Evolutionary conservation across 2,329 filamentous ascomycete genomes (phyloP).

Genomic region (Ilyonectria robusta): DNA sequence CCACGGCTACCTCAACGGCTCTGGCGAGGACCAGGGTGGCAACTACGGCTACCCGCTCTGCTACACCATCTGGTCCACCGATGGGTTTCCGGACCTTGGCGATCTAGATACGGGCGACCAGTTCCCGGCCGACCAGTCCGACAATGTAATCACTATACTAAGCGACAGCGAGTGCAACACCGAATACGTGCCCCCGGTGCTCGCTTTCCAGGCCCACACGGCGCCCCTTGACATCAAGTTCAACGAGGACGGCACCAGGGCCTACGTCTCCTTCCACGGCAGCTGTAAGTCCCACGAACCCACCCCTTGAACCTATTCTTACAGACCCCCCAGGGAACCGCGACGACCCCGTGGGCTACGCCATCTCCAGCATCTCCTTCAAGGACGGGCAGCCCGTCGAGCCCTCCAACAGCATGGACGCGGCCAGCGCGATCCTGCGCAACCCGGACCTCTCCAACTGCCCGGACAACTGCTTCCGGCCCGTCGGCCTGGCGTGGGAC

Average conservation of each 20-base stretch:
- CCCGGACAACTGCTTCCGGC: conserved; percentile 72
- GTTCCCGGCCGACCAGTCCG: conserved; percentile 55
- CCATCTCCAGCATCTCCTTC: conserved; percentile 59
- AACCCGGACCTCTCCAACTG: conserved; percentile 69
- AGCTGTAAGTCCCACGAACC: conserved; percentile 66
- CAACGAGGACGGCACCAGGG: conserved; percentile 67
- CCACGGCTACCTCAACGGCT: conserved; percentile 69
- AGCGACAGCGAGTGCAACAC: conserved; percentile 62
- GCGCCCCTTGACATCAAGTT: conserved; percentile 82
- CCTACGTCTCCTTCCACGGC: conserved; percentile 80
- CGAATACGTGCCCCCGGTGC: conserved; percentile 63
- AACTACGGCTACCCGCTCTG: conserved; percentile 83
- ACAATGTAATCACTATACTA: conserved; percentile 47
- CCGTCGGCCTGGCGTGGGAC: conserved; percentile 71
- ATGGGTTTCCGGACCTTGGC: conserved; percentile 56
- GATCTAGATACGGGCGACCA: conserved; percentile 63
- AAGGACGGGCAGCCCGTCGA: conserved; percentile 58
- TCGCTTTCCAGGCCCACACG: conserved; percentile 75
- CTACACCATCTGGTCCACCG: conserved; percentile 75
- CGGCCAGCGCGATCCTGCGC: conserved; percentile 67
- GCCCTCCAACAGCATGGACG: conserved; percentile 58
- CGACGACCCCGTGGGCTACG: conserved; percentile 62
- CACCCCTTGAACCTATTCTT: conserved; percentile 8
- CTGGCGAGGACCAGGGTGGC: conserved; percentile 52
- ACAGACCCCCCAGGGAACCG: conserved; percentile 55